Base-by-base conservation (phyloP, 805 yeast genomes). In the Cyberlindnera mrakii region DNA sequence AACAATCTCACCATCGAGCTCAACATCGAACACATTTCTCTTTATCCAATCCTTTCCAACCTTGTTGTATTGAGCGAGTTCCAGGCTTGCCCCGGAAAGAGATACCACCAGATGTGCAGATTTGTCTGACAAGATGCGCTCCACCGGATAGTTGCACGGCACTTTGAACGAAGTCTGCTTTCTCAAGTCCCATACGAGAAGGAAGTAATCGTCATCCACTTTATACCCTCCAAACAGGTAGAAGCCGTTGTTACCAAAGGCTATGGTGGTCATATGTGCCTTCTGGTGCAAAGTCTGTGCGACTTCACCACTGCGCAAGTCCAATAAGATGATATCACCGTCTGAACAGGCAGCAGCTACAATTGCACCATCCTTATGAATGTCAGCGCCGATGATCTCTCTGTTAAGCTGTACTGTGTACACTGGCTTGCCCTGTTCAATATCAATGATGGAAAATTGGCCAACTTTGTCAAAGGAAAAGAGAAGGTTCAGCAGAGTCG, bases 171-270 rank as follows among this genome's bases (percentile, higher is more conserved):
- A 47, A 1, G 46, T 44, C 18, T 54, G 56, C 47, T 75, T 75
- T 47, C 82, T 63, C 50, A 78, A 60, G 54, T 78, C 80, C 62
- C 77, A 64, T 3, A 78, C 55, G 17, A 68, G 70, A 8, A 75
- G 44, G 5, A 20, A 40, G 27, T 50, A 35, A 17, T 56, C 48
- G 3, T 44, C 43, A 0, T 50, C 49, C 7, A n/a, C 17, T 4
- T 19, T 27, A 16, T 54, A 63, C 4, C 53, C 53, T 3, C 62
- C 72, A 35, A 73, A 56, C 16, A 83, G 55, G 74, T 82, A 79
- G 57, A 77, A 80, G 1, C 91, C 91, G 54, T 83, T 83, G 25
- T 67, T 64, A 3, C 82, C 83, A 61, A 80, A 81, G 34, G 58
- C 53, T 11, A 80, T 43, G n/a, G 63, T 58, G 6, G 58, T 48